Conservation (phyloP, 768 basidiomycete species). For the Lyophyllum decastes region DNA sequence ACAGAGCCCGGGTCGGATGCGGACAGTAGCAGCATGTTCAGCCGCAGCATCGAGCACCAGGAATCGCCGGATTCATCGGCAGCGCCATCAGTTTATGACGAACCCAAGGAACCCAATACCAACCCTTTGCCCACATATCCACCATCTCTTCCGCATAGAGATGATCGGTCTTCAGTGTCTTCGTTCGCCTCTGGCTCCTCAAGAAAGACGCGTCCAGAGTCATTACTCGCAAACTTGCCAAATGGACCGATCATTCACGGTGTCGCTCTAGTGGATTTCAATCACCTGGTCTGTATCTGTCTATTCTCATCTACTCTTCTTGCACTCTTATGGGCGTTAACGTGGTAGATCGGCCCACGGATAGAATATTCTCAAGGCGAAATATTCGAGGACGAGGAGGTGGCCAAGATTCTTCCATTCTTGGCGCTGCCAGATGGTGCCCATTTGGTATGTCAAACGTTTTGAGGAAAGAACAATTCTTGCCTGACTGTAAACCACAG, state of each 20-base stretch:
- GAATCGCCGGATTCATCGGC: conserved; percentile 56
- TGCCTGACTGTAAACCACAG: conserved; percentile 35
- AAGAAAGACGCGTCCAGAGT: conserved; percentile 77
- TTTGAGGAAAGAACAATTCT: conserved; percentile 1
- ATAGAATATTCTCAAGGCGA: conserved; percentile 84
- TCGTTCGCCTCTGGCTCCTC: conserved; percentile 70
- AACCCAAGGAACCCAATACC: conserved; percentile 31
- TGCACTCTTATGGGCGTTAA: conserved; percentile 3
- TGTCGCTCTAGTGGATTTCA: conserved; percentile 92
- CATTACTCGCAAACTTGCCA: conserved; percentile 63
- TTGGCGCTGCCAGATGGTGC: conserved; percentile 97
- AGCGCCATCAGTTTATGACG: conserved; percentile 48
- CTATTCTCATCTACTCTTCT: neutral
- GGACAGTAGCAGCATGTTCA: conserved; percentile 55
- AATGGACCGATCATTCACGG: conserved; percentile 74
- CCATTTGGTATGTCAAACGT: conserved; percentile 67
- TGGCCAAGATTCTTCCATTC: conserved; percentile 87
- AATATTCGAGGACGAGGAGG: conserved; percentile 83
- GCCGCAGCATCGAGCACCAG: conserved; percentile 35
- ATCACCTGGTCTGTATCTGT: conserved; percentile 72
- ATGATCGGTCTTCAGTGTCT: conserved; percentile 55
- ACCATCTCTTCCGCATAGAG: conserved; percentile 45
- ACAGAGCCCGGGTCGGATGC: conserved; percentile 56
- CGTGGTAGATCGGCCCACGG: conserved; percentile 81
- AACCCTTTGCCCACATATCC: conserved; percentile 56